Evolutionary conservation across 306 rosid genomes (phyloP).

Genomic region (Fragaria ananassa): DNA sequence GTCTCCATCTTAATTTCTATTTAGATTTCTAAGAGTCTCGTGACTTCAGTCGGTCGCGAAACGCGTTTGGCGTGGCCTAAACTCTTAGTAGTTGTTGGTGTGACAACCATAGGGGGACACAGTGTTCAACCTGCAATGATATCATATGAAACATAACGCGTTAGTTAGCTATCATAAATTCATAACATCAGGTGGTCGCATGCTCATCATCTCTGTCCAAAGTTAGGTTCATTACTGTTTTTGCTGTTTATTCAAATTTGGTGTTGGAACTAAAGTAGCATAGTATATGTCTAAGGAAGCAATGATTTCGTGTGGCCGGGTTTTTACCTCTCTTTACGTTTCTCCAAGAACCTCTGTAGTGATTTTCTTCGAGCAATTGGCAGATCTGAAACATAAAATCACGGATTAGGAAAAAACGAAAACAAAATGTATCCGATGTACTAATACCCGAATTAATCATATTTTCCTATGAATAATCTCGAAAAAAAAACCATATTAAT

Average conservation of each 20-base stretch:
- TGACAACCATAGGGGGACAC: constrained; percentile 26
- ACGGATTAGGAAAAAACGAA: not conserved
- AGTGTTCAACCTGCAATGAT: constrained; percentile 20
- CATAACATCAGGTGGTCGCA: not conserved
- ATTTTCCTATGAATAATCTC: too few species aligned
- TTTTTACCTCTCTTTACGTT: constrained; percentile 55
- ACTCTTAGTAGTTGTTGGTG: not conserved
- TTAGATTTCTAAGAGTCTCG: not conserved
- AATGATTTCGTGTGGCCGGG: not conserved
- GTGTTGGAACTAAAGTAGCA: not conserved
- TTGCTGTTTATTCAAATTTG: not conserved
- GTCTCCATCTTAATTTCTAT: not conserved
- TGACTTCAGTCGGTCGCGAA: not conserved
- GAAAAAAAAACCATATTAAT: too few species aligned
- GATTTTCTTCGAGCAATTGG: constrained; percentile 45
- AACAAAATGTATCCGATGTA: not conserved
- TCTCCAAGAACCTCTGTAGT: constrained; percentile 49
- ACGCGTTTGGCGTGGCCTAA: constrained; percentile 3
- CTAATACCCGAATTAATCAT: not conserved
- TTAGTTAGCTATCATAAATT: not conserved
- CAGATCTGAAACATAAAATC: constrained; percentile 32
- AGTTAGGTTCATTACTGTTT: not conserved
- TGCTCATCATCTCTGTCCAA: not conserved
- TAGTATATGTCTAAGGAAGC: not conserved
- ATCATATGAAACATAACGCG: not conserved